Evolutionary conservation across 345 rosid species (phyloP), one percentile per base, ranked within the genome.

Genomic region (Gossypioides kirkii): DNA sequence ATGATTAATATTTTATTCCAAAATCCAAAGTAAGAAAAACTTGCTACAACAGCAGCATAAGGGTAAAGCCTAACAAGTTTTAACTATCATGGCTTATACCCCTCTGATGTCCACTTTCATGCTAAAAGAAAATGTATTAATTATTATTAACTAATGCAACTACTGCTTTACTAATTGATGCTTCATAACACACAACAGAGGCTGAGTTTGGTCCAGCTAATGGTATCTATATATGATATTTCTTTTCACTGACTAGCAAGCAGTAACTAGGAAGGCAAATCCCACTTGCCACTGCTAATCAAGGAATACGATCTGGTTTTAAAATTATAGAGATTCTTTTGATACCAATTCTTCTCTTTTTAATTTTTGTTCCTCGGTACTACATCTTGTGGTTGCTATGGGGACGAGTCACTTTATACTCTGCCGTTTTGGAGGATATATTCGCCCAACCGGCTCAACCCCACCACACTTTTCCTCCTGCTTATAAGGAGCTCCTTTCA

Each of bases 371-470:
- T 52, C 60, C 58, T 76, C 76, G 76, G 76, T 74, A 72, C 71
- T 64, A 36, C 75, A 81, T 81, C 81, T 71, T 82, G 90, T 86
- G 91, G 88, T 81, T 82, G 78, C 72, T 52, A 78, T 78, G 82
- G 73, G 52, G 73, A 81, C 83, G 82, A 80, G 85, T 84, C 91
- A 84, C 85, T 64, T 84, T 74, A 60, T 68, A 78, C 52, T 81
- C 70, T 76, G 36, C 68, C 69, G 69, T 77, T 80, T 71, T 16
- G 70, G 58, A 74, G 88, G 80, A 84, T 80, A 83, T 88, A 88
- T 88, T 84, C 92, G 22, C 73, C 83, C 91, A 84, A 82, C 80
- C 87, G 82, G 86, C 81, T 53, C 64, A 77, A 77, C 92, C 88
- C 90, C 90, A 81, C 79, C 62, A 74, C 78, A 75, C 67, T 77